phyloP scores from a whole-genome alignment of 441 rosid genomes.

The Flueggea neowawraea region DNA sequence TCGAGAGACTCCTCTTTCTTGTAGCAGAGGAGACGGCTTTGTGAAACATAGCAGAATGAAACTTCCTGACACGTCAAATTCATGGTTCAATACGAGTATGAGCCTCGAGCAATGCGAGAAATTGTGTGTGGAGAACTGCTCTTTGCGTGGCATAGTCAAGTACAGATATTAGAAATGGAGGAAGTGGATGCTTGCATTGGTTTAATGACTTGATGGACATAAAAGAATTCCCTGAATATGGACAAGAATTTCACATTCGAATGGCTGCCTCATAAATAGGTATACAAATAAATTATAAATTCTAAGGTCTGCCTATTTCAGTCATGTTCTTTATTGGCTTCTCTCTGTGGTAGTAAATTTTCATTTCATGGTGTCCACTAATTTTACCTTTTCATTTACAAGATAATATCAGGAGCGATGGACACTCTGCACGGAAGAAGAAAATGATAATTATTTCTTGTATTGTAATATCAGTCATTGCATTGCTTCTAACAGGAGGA shows the following conservation, averaged over 20 bases:
- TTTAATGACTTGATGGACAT: conserved; percentile 43
- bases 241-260: conserved; percentile 54
- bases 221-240: conserved; percentile 34
- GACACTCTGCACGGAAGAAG: background rate
- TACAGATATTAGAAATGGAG: conserved; percentile 38
- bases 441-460: conserved; percentile 10
- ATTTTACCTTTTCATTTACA: background rate
- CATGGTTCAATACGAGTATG: conserved; percentile 26
- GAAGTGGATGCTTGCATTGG: conserved; percentile 77
- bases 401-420: conserved; percentile 13
- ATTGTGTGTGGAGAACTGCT: conserved; percentile 51
- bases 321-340: background rate
- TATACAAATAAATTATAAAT: background rate
- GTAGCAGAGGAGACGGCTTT: conserved; percentile 29
- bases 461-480: conserved; percentile 5
- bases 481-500: conserved; percentile 7
- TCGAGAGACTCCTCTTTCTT: conserved; percentile 28
- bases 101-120: conserved; percentile 44
- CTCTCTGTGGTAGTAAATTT: background rate
- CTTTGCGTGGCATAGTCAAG: conserved; percentile 61
- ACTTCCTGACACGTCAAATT: conserved; percentile 43
- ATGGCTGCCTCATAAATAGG: conserved; percentile 57
- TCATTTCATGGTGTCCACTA: background rate
- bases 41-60: conserved; percentile 37
- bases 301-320: too few relatives aligned